phyloP scores from a whole-genome alignment of 345 rosid species.

The Salix exigua region DNA sequence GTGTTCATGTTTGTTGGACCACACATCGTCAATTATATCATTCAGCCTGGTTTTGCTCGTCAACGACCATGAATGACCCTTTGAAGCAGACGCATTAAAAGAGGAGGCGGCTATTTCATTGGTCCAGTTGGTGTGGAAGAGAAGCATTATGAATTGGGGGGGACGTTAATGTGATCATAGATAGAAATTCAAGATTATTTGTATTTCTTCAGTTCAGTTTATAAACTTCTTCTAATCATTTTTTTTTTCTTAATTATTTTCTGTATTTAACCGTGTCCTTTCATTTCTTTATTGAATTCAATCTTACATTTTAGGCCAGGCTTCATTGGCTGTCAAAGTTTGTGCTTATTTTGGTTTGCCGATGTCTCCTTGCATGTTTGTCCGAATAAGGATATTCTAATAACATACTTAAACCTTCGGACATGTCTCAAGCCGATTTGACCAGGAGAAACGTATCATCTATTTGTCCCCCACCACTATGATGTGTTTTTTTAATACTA shows the following conservation, averaged over 20 bases:
- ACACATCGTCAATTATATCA: slow-evolving; percentile 18
- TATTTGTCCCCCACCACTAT: too few species aligned
- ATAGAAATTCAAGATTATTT: background rate
- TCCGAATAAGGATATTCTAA: too few species aligned
- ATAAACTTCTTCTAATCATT: background rate
- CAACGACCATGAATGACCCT: slow-evolving; percentile 35
- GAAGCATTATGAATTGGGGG: too few species aligned
- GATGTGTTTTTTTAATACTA: too few species aligned
- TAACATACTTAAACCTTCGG: too few species aligned
- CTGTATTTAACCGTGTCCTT: background rate
- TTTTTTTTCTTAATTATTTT: background rate
- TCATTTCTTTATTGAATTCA: background rate
- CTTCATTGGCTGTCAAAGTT: too few species aligned
- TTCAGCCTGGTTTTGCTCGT: slow-evolving; percentile 90
- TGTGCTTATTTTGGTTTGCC: too few species aligned
- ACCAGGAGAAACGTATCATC: too few species aligned
- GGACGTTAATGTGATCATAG: background rate
- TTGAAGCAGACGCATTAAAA: slow-evolving; percentile 21
- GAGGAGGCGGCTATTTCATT: too few species aligned
- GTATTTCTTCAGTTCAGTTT: background rate
- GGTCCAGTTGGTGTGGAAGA: background rate
- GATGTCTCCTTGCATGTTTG: too few species aligned
- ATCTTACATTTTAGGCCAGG: too few species aligned
- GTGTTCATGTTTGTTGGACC: slow-evolving; percentile 23
- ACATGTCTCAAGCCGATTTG: too few species aligned